Evolutionary conservation across 352 stramenopile species (phyloP), one percentile per base, ranked within the genome.

Genomic region (Aphanomyces stellatus): DNA sequence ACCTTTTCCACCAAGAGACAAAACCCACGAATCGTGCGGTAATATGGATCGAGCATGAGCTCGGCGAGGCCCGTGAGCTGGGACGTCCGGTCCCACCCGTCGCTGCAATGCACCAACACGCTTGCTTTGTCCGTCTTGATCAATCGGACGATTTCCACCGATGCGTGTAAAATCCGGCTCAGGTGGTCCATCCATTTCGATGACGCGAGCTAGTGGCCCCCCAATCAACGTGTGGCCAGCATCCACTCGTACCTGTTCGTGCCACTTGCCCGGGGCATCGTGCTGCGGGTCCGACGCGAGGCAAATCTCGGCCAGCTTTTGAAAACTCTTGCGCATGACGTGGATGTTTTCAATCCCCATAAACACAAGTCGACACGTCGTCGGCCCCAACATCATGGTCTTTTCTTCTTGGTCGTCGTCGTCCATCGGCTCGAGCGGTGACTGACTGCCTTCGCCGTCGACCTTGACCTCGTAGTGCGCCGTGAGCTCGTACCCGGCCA

Each of bases 331-430:
- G 10, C 91, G 85, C 81, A 98, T 92, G 7, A 76, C 81, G 72
- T 97, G 91, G 61, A 98, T 97, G 73, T 97, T 97, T 34, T 93
- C 84, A 34, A 97, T 96, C 24, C 87, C 85, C 76, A 96, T 93
- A 43, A 95, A 97, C 37, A 91, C 81, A 17, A 97, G 61, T 37
- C 84, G 90, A 51, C 86, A 93, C 64, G 91, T 84, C 4, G 82
- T 92, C 19, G 91, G 68, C 27, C 91, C 82, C 1, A 89, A 60
- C 8, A 81, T 81, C 7, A 78, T 75, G 25, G 78, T 75, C 13
- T 70, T 57, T 10, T 72, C 59, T 30, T 69, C 75, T 5, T 70
- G 51, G 15, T 46, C 30, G 1, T 41, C 53, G 11, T 46, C 53
- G 15, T 10, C 42, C n/a, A 13, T 46, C 28, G 62, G 46, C 53